Base-by-base conservation (phyloP, 1,284 basidiomycete species). In the Cryptococcus maquisensis region DNA sequence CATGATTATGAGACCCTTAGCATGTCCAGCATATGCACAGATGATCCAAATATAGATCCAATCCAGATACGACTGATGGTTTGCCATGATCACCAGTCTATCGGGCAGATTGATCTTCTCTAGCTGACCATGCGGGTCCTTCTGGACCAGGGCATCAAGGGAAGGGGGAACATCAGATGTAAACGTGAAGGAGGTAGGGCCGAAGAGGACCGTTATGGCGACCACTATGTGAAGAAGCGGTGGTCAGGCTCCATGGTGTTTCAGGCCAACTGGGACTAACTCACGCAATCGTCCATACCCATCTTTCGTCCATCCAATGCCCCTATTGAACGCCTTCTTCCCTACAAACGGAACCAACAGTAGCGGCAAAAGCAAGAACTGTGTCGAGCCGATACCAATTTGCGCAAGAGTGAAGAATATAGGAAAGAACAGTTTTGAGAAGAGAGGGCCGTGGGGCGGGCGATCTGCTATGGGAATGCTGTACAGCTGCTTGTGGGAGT, bases 11-110 rank as follows among this genome's bases (percentile, higher is more conserved):
- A 97, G 81, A 54, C 90, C 83, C 18, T 59, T 48, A 0, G 72
- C 84, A 10, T 83, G 81, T 35, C 83, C 82, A 61, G 85, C 81
- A 67, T 88, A 89, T 68, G 90, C 91, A 2, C 84, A 82, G 46
- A 94, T 74, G 64, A 85, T 86, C 93, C 93, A 96, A 36, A 88
- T 82, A 66, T 93, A 95, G 84, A 79, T 76, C 80, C 88, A 90
- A 77, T 96, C 93, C 4, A 85, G 82, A 71, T 96, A 94, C 23
- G 89, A 81, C 87, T 95, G 64, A 69, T 92, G 88, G 71, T 92
- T 92, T 5, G 85, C 82, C 66, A 88, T 86, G 60, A 90, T 75
- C 41, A 92, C 85, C 47, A 86, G 82, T 69, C 88, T 85, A 56
- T 82, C 81, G 0, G 90, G 90, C 12, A 95, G 75, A 52, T 85